Conservation (phyloP, 805 yeast genomes). For the Candida silvicultrix region DNA sequence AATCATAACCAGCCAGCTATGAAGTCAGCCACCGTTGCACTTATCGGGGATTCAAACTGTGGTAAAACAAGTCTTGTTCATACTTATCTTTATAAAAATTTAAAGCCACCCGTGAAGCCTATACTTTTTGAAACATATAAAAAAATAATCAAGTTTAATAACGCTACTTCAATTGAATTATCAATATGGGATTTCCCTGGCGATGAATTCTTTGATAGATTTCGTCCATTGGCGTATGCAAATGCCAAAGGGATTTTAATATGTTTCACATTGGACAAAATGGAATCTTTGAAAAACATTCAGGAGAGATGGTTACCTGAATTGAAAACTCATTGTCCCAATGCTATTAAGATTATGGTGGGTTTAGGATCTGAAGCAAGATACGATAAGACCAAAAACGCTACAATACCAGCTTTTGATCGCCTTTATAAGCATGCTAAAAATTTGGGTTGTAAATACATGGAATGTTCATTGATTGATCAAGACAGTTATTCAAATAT, state of each 20-base stretch:
- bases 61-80: slow-evolving; percentile 21
- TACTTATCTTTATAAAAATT: slow-evolving; percentile 13
- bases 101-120: slow-evolving; percentile 3
- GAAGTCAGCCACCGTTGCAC: slow-evolving; percentile 6
- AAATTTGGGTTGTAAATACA: slow-evolving; percentile 26
- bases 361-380: slow-evolving; percentile 33
- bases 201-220: slow-evolving; percentile 30
- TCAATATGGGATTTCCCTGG: slow-evolving; percentile 39
- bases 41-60: slow-evolving; percentile 22
- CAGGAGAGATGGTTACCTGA: slow-evolving; percentile 38
- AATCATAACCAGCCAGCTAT: neutral
- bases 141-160: slow-evolving; percentile 8
- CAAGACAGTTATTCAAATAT: slow-evolving; percentile 10
- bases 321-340: slow-evolving; percentile 31
- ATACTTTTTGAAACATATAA: slow-evolving; percentile 19
- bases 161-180: slow-evolving; percentile 22
- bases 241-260: slow-evolving; percentile 31
- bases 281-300: slow-evolving; percentile 28
- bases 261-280: slow-evolving; percentile 31
- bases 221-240: slow-evolving; percentile 36
- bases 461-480: slow-evolving; percentile 27
- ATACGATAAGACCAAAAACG: slow-evolving; percentile 19
- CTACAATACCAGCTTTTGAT: slow-evolving; percentile 21
- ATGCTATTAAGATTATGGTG: slow-evolving; percentile 29
- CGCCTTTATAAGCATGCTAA: slow-evolving; percentile 24